Conservation (phyloP, 75 land plant genomes). For the Adiantum capillusveneris region DNA sequence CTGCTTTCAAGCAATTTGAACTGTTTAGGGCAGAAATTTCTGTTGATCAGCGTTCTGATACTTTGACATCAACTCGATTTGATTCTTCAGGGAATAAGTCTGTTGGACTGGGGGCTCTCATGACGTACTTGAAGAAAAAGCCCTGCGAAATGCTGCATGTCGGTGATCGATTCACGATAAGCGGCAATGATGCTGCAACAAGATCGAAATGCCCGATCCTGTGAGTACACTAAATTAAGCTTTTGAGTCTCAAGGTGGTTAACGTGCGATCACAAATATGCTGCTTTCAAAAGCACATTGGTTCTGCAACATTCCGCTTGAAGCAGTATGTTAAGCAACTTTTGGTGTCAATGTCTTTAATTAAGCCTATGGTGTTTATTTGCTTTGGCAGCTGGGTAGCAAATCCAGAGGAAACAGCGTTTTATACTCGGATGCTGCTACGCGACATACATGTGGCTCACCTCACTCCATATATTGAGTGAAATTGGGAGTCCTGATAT, state of each 20-base stretch:
- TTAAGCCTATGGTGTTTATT: no score
- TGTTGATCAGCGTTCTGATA: not conserved
- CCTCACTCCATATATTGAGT: conserved; percentile 32
- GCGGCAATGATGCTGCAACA: conserved; percentile 48
- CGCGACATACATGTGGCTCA: conserved; percentile 30
- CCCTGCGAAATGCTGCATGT: conserved; percentile 41
- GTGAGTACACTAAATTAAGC: no score
- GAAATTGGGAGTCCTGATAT: no score
- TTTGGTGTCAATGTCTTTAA: no score
- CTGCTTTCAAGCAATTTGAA: no score
- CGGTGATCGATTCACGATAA: conserved; percentile 42
- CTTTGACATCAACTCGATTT: not conserved
- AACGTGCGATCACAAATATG: no score
- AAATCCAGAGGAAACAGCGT: conserved; percentile 43
- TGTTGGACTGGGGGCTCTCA: conserved; percentile 39
- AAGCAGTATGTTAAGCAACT: no score
- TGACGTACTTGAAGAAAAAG: conserved; percentile 28
- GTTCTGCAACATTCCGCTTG: not conserved
- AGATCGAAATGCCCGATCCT: conserved; percentile 43
- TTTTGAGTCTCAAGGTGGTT: no score
- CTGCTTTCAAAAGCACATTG: not conserved
- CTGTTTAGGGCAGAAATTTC: not conserved
- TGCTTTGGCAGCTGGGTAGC: conserved; percentile 29
- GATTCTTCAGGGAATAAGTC: conserved; percentile 36
- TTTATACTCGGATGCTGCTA: conserved; percentile 29